These are phyloP conservation scores for Candida albicans DNA, from an alignment of 1,139 yeast genomes.

Conservation along the genomic window DNA sequence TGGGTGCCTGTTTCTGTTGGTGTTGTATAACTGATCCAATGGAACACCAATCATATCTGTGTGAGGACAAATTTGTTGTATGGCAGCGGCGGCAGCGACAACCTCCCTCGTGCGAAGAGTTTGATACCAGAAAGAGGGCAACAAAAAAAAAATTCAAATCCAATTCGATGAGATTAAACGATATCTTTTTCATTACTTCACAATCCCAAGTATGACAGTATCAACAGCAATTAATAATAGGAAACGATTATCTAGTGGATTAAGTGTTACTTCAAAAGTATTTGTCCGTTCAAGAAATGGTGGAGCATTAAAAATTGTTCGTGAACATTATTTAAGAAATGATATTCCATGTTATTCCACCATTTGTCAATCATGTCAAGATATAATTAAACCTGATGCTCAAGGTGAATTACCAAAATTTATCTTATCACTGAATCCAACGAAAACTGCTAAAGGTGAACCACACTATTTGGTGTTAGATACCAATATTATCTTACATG, in stretches of 20 bases:
- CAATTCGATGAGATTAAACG: slow-evolving; percentile 4
- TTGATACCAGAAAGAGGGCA: neutral
- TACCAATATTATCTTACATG: slow-evolving; percentile 84
- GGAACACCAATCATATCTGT: too few species aligned
- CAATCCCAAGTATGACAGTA: slow-evolving; percentile 7
- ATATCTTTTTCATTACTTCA: neutral
- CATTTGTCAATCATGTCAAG: slow-evolving; percentile 64
- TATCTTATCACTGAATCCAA: slow-evolving; percentile 52
- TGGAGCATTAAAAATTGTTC: slow-evolving; percentile 83
- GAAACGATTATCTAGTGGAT: slow-evolving; percentile 54
- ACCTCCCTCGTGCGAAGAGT: too few species aligned
- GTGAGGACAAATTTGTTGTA: too few species aligned
- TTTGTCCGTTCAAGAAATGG: slow-evolving; percentile 91
- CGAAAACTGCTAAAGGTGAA: slow-evolving; percentile 31
- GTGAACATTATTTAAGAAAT: slow-evolving; percentile 89
- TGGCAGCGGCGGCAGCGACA: too few species aligned
- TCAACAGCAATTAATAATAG: slow-evolving; percentile 21
- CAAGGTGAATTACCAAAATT: slow-evolving; percentile 53
- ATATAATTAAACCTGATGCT: slow-evolving; percentile 55
- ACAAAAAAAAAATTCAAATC: neutral
- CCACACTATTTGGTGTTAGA: slow-evolving; percentile 82
- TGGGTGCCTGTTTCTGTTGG: too few species aligned
- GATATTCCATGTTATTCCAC: slow-evolving; percentile 90
- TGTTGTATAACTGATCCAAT: too few species aligned
- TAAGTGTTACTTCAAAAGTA: slow-evolving; percentile 83